Base-by-base conservation (phyloP, 78 protist species). In the Monosiga brevicollis region DNA sequence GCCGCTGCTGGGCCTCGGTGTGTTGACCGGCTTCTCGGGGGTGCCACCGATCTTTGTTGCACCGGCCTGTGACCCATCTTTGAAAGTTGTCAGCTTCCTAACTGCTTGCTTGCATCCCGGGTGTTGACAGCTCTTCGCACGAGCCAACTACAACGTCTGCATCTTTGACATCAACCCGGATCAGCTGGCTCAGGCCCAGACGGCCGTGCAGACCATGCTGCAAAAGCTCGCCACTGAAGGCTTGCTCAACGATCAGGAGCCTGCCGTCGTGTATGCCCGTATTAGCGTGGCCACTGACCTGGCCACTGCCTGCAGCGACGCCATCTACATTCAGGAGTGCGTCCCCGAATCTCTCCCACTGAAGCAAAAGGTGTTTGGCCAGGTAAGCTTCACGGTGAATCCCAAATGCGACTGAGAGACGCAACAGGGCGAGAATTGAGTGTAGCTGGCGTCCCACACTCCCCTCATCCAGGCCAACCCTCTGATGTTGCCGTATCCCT, bases 1-100 rank as follows among this genome's bases (percentile, higher is more conserved):
- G 79, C 26, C 79, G 79, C 49, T 75, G 79, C 49, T 75, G 79
- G 79, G 79, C 79, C 54, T 0, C n/a, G 11, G 79, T 75, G 32
- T 3, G 79, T 36, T 1, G 15, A 35, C 2, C 23, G 23, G 41
- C 41, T 24, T 26, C 40, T 2, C 1, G 23, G 2, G 78, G 15
- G 36, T 36, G 41, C 23, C 15, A 11, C 24, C 75, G 3, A 29
- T 9, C 26, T 11, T 29, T 24, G 15, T 2, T 73, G 78, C 40
- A 24, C 40, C 6, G 2, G 78, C 20, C 41, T 2, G 32, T 36
- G 79, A 49, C 62, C 29, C 62, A 15, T 49, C 29, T 49, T 49
- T 49, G 62, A n/a, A 49, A 49, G 29, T 49, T 49, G 15, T 49
- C 29, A 20, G 62, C 62, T 20, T 20, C 29, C 6, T 49, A 49